These are phyloP conservation scores for Stagonosporopsis tanaceti DNA, from an alignment of 2,329 filamentous ascomycete genomes.

Conservation along the genomic window DNA sequence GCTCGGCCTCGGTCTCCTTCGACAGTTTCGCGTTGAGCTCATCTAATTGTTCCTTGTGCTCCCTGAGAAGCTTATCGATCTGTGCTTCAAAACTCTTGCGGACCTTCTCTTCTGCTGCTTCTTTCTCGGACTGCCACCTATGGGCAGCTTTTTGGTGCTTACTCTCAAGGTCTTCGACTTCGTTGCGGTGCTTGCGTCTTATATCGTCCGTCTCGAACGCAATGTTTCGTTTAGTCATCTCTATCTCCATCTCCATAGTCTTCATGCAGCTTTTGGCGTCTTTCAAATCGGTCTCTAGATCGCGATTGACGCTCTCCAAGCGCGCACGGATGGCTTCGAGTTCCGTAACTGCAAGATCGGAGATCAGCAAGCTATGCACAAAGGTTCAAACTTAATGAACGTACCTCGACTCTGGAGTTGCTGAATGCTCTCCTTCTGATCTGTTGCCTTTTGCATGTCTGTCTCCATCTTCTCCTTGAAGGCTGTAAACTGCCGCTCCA, in stretches of 20 bases:
- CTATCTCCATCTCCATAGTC: constrained; percentile 58
- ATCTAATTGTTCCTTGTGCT: constrained; percentile 73
- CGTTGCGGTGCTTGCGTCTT: constrained; percentile 62
- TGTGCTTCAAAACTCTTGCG: constrained; percentile 60
- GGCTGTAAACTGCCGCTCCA: constrained; percentile 75
- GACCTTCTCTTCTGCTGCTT: constrained; percentile 54
- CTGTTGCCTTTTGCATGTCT: constrained; percentile 71
- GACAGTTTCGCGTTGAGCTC: constrained; percentile 69
- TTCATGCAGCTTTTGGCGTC: constrained; percentile 63
- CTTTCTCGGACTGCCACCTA: constrained; percentile 61
- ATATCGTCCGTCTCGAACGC: constrained; percentile 62
- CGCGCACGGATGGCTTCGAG: constrained; percentile 63
- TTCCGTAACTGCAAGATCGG: constrained; percentile 58
- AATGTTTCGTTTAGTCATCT: constrained; percentile 61
- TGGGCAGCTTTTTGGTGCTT: constrained; percentile 66
- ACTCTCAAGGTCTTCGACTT: constrained; percentile 63
- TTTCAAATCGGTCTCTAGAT: constrained; percentile 73
- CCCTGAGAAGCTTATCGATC: constrained; percentile 64
- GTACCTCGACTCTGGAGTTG: constrained; percentile 79
- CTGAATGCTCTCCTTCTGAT: constrained; percentile 76
- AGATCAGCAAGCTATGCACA: neutral
- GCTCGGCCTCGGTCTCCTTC: constrained; percentile 72
- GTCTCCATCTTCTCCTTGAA: constrained; percentile 77
- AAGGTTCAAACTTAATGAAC: neutral
- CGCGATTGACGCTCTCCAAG: constrained; percentile 61